Evolutionary conservation across 1,139 yeast species (phyloP).

Genomic region (Yamadazyma trypodendri): DNA sequence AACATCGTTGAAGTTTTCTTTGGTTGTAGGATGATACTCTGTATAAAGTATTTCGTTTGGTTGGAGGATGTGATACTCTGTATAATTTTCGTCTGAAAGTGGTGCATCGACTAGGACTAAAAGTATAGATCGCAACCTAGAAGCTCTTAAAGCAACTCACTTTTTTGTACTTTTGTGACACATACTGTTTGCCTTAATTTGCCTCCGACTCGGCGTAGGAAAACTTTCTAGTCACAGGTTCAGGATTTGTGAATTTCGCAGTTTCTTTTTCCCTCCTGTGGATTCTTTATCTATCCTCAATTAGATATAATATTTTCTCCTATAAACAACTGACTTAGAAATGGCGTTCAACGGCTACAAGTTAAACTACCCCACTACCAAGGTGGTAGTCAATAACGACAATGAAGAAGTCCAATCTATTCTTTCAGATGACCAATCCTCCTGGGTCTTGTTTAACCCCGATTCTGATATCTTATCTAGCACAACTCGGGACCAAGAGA

Average conservation of each 20-base stretch:
- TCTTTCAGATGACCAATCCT: conserved; percentile 32
- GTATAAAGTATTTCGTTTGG: no score
- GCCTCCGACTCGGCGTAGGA: background rate
- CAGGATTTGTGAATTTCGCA: background rate
- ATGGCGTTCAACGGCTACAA: conserved; percentile 20
- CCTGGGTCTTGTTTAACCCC: conserved; percentile 47
- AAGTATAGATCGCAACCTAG: no score
- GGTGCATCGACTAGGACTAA: no score
- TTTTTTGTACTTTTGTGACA: no score
- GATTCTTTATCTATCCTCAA: conserved; percentile 9
- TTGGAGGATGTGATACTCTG: no score
- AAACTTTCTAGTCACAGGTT: no score
- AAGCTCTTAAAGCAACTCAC: no score
- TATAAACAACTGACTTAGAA: background rate
- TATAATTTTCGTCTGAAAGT: no score
- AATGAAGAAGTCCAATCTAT: conserved; percentile 14
- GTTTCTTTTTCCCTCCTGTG: background rate
- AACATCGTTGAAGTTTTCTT: background rate
- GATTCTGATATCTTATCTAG: conserved; percentile 42
- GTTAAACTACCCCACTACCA: conserved; percentile 15
- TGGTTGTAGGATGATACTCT: no score
- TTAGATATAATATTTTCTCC: background rate
- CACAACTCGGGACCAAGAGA: conserved; percentile 28
- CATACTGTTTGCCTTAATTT: no score
- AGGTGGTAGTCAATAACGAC: conserved; percentile 12